Base-by-base conservation (phyloP, 2,329 filamentous ascomycete species). In the Claviceps pazoutovae region DNA sequence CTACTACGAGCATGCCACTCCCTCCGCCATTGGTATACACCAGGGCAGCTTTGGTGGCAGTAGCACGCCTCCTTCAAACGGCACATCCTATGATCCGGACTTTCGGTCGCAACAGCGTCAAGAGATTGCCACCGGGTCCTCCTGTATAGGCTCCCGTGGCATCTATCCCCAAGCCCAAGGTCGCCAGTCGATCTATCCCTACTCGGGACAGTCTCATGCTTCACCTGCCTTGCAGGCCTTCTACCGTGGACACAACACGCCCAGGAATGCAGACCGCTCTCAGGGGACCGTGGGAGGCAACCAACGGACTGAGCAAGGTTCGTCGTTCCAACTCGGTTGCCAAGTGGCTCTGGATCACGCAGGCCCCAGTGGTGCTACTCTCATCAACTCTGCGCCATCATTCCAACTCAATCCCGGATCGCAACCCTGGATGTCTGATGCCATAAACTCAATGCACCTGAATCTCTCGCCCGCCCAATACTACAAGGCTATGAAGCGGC, bases 111-210 rank as follows among this genome's bases (percentile, higher is more conserved):
- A 63, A 55, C 64, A 64, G 55, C 66, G 68, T 19, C 26, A 36
- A n/a, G 58, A 56, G 2, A 16, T 65, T 5, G 66, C 56, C 11
- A 5, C 65, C 5, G 66, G 68, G 26, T 50, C 67, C 4, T 66
- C 71, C 8, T 78, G 72, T 59, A 70, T 73, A 48, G 63, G 66
- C 42, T 46, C 61, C 19, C 60, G 65, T 36, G 53, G 56, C n/a
- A 52, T 51, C 30, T 66, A 60, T 53, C 51, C 56, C 17, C 62
- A 68, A 3, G 74, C 56, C 17, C 62, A 68, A 3, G 74, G 77
- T n/a, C 71, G 76, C 54, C 79, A 80, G 53, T 66, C 69, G 43
- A 79, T 72, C 61, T 66, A 78, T 46, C 76, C 79, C 45, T 72
- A 78, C 2, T 80, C 79, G 38, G 72, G 76, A 47, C 74, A 78